These are phyloP conservation scores for Lomentospora prolificans DNA, from an alignment of 2,329 filamentous ascomycete species.

Conservation along the genomic window DNA sequence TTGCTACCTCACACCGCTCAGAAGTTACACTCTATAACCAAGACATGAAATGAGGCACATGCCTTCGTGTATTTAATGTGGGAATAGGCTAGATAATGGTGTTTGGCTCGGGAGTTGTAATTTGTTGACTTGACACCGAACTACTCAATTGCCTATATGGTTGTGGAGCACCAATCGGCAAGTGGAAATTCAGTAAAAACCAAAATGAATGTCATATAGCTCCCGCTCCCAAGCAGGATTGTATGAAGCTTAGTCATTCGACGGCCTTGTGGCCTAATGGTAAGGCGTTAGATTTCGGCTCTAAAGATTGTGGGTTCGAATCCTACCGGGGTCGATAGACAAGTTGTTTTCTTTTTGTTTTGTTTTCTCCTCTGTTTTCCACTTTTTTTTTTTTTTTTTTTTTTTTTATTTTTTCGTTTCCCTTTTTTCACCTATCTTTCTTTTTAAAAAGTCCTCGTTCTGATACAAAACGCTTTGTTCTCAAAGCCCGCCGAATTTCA, in stretches of 20 bases:
- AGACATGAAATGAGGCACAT: background rate
- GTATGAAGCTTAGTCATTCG: background rate
- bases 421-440: too few relatives aligned
- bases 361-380: background rate
- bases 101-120: too few relatives aligned
- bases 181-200: too few relatives aligned
- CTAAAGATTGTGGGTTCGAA: background rate
- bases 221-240: background rate
- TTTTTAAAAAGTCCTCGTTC: too few relatives aligned
- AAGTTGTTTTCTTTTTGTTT: too few relatives aligned
- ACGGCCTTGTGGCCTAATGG: background rate
- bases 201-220: background rate
- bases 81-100: too few relatives aligned
- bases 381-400: background rate
- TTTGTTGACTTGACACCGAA: too few relatives aligned
- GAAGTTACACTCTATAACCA: background rate
- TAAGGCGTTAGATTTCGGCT: background rate
- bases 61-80: too few relatives aligned
- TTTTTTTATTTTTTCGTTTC: background rate
- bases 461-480: too few relatives aligned
- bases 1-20: background rate
- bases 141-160: too few relatives aligned
- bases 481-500: too few relatives aligned
- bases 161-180: too few relatives aligned
- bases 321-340: background rate